phyloP scores from a whole-genome alignment of 495 filamentous ascomycete species.

The Talaromyces proteolyticus region DNA sequence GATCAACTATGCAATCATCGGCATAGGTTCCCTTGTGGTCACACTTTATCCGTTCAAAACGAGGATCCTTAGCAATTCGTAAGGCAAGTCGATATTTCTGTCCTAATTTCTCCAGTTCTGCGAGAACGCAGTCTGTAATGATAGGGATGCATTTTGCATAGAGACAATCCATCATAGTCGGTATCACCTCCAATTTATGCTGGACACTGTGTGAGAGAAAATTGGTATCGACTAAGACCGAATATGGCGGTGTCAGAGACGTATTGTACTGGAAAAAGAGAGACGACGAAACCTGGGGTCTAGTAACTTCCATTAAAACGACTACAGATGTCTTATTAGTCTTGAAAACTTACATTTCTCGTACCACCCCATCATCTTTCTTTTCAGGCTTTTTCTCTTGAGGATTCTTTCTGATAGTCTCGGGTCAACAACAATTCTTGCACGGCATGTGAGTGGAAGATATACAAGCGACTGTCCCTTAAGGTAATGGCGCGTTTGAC shows the following conservation, averaged over 20 bases:
- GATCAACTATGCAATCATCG: slow-evolving; percentile 93
- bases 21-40: slow-evolving; percentile 89
- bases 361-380: slow-evolving; percentile 6
- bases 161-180: slow-evolving; percentile 77
- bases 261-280: slow-evolving; percentile 97
- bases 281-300: slow-evolving; percentile 68
- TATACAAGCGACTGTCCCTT: slow-evolving; percentile 9
- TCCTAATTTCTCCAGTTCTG: slow-evolving; percentile 88
- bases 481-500: slow-evolving; percentile 9
- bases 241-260: slow-evolving; percentile 84
- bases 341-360: slow-evolving; percentile 9
- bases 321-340: background rate
- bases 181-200: slow-evolving; percentile 79
- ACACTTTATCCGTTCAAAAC: slow-evolving; percentile 79
- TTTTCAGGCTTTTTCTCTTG: slow-evolving; percentile 3
- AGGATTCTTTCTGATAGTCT: slow-evolving; percentile 3
- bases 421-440: background rate
- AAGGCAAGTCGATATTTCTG: slow-evolving; percentile 84
- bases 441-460: background rate
- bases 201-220: slow-evolving; percentile 90
- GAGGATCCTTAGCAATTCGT: slow-evolving; percentile 84
- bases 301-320: background rate
- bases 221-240: slow-evolving; percentile 83
- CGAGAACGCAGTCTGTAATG: slow-evolving; percentile 47
- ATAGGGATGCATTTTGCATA: slow-evolving; percentile 49